Percentiles rank a stretch among this genome's conserved stretches.
These are phyloP conservation scores for Tuber brumale DNA, from an alignment of 495 filamentous ascomycete species.

Conservation along the genomic window DNA sequence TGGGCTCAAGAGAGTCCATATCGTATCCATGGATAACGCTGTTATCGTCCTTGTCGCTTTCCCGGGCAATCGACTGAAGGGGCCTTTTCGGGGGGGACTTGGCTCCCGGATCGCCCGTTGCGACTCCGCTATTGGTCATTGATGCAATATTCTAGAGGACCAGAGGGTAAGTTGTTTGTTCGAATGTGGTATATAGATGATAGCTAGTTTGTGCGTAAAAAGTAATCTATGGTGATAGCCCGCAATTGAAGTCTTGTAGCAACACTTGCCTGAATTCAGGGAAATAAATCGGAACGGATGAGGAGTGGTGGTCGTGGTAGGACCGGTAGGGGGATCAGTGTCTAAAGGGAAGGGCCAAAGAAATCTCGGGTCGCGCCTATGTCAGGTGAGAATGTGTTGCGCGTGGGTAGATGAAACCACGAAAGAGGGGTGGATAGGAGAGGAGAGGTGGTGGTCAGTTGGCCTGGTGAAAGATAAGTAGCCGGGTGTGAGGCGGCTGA, in stretches of 20 bases:
- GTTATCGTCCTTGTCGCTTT: background rate
- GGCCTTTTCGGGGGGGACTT: background rate
- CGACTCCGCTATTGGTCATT: constrained; percentile 38
- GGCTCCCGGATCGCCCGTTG: constrained; percentile 25
- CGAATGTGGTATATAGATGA: background rate
- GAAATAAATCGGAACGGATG: background rate
- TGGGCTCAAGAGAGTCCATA: constrained; percentile 9
- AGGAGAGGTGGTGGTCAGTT: constrained; percentile 1
- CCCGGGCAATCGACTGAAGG: background rate
- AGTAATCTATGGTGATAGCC: background rate
- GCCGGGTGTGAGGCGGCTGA: constrained; percentile 1
- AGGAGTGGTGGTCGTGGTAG: background rate
- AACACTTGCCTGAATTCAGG: background rate
- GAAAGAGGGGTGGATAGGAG: constrained; percentile 28
- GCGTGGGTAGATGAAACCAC: constrained; percentile 26
- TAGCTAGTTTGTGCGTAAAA: background rate
- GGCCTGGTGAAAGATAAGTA: background rate
- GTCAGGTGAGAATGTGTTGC: constrained; percentile 31
- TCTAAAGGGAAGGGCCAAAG: constrained; percentile 19
- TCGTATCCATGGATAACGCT: constrained; percentile 21
- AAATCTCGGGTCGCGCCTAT: constrained; percentile 27
- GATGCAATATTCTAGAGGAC: constrained; percentile 17
- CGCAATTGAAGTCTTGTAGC: background rate
- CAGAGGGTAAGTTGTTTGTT: background rate
- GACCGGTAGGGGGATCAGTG: background rate